Conservation (phyloP, 139 green algal genomes). For the Mychonastes homosphaera region DNA sequence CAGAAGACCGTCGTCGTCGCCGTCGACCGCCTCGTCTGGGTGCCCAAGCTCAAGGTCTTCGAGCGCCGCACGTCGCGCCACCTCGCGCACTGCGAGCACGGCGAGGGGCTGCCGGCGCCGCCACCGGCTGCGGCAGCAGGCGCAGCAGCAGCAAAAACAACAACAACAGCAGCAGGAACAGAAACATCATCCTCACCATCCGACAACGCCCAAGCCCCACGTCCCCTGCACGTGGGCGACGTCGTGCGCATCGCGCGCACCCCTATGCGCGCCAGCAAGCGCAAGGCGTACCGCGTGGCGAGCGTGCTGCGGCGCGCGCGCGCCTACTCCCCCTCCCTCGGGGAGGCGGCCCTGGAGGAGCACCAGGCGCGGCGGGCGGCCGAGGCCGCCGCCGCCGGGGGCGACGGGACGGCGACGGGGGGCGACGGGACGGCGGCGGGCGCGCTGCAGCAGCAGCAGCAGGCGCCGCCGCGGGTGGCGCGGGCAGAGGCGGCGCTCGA, state of each 20-base stretch:
- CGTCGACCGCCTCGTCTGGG: constrained; percentile 38
- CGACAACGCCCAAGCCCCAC: no score
- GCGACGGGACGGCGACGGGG: no score
- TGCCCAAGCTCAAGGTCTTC: constrained; percentile 45
- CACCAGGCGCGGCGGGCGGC: no score
- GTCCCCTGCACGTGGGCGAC: constrained; percentile 46
- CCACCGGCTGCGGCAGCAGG: no score
- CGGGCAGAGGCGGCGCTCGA: no score
- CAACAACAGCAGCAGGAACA: neutral
- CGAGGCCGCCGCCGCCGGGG: no score
- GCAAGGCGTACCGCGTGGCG: constrained; percentile 33
- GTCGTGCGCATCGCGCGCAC: constrained; percentile 32
- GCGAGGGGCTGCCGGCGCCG: no score
- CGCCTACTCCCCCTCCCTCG: constrained; percentile 16
- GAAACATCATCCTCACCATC: no score
- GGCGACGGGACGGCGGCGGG: no score
- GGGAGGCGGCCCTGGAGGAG: constrained; percentile 2
- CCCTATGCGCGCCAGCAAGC: constrained; percentile 24
- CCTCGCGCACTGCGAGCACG: constrained; percentile 36
- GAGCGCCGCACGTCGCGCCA: constrained; percentile 33
- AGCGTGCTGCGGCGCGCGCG: constrained; percentile 23
- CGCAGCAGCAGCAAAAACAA: constrained; percentile 3
- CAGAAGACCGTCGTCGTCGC: constrained; percentile 49
- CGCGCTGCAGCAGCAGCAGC: no score
- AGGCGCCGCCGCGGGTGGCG: no score